Percentiles rank a stretch among this genome's conserved stretches.
Evolutionary conservation across 768 basidiomycete species (phyloP).

Genomic region (Astraeus odoratus): DNA sequence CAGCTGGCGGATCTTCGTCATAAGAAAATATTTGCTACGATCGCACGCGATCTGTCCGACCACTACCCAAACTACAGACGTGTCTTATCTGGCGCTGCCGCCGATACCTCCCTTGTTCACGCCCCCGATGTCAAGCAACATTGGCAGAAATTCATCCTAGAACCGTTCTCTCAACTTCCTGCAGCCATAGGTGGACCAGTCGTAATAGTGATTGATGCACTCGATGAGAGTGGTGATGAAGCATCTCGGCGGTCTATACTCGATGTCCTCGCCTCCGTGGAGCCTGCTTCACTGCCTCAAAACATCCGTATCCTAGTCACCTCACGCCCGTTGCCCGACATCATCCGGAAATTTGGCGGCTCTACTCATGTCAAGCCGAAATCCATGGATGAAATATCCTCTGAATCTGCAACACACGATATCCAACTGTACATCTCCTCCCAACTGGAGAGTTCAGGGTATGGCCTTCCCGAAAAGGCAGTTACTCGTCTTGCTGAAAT

Average conservation of each 20-base stretch:
- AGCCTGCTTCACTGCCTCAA: constrained; percentile 20
- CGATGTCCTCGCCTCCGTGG: not conserved
- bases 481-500: not conserved
- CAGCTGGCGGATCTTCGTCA: constrained; percentile 8
- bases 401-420: not conserved
- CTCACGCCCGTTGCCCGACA: constrained; percentile 1
- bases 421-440: not conserved
- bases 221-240: constrained; percentile 10
- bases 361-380: not conserved
- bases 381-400: not conserved
- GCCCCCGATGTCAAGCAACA: constrained; percentile 4
- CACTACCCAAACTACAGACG: constrained; percentile 2
- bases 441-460: not conserved
- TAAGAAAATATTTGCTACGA: constrained; percentile 7
- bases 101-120: not conserved
- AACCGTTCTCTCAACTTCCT: not conserved
- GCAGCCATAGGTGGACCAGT: constrained; percentile 2
- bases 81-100: not conserved
- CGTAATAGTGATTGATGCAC: constrained; percentile 20
- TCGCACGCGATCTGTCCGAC: constrained; percentile 8
- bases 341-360: not conserved
- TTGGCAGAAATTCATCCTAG: constrained; percentile 14
- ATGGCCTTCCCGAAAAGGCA: not conserved
- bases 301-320: constrained; percentile 4
- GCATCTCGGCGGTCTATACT: constrained; percentile 10